A percentile compares a stretch with the other conserved stretches of the same genome.
Evolutionary conservation across 345 rosid genomes (phyloP).

Genomic region (Aquilaria malaccensis): DNA sequence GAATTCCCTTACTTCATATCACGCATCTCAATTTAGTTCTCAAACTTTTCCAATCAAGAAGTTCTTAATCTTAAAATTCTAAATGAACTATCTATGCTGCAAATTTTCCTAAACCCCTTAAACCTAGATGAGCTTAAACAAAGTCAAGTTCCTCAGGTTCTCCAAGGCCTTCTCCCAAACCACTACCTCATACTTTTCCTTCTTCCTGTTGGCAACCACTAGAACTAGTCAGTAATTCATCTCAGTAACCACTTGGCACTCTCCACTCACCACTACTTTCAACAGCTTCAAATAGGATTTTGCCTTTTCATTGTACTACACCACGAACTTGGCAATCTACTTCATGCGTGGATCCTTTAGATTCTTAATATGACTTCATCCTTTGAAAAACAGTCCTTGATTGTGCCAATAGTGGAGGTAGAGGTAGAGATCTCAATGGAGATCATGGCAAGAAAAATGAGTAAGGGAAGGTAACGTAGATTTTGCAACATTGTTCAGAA

Average conservation of each 20-base stretch:
- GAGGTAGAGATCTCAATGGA: constrained; percentile 15
- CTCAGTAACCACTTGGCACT: constrained; percentile 43
- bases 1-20: too few relatives aligned
- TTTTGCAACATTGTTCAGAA: too few relatives aligned
- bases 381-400: constrained; percentile 16
- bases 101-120: not conserved
- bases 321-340: constrained; percentile 37
- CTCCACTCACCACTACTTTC: constrained; percentile 30
- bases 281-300: constrained; percentile 20
- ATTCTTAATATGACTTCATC: constrained; percentile 33
- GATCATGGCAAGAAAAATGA: constrained; percentile 1
- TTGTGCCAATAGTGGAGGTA: constrained; percentile 13
- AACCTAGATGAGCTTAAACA: constrained; percentile 18
- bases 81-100: too few relatives aligned
- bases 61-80: too few relatives aligned
- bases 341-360: constrained; percentile 25
- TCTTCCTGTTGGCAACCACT: constrained; percentile 17
- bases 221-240: constrained; percentile 38
- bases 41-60: too few relatives aligned
- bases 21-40: too few relatives aligned
- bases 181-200: constrained; percentile 32
- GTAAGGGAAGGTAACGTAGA: too few relatives aligned
- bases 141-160: constrained; percentile 20
- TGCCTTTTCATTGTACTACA: constrained; percentile 30
- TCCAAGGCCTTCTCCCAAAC: constrained; percentile 45